Evolutionary conservation across 257 asterid species (phyloP), one percentile per base, ranked within the genome.

Genomic region (Primulina huaijiensis): DNA sequence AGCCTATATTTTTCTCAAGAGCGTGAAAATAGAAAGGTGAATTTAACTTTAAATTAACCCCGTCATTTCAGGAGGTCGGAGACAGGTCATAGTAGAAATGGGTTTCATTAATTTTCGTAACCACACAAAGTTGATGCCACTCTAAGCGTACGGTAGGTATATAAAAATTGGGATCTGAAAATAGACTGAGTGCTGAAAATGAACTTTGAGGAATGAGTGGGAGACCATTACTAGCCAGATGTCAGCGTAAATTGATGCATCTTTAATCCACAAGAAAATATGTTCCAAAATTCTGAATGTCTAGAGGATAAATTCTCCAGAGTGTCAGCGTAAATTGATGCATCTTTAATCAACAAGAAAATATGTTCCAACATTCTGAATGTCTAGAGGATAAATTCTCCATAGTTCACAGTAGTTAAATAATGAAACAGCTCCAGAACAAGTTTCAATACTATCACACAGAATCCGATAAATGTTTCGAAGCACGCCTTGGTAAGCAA

Each of bases 371-470:
- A 35, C 20, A 20, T 50, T 58, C 10, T 23, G 64, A 43, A 40
- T 43, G 19, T 70, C 63, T 7, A 0, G 3, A 6, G 60, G 30
- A 58, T 72, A 74, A 43, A 7, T 38, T 72, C 30, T 11, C 33
- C 27, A 66, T 56, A 60, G 69, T 23, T 60, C 33, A 16, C 23
- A 38, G 63, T 40, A 33, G 62, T 35, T 50, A 60, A 60, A 6
- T 65, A 70, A 12, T 37, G 37, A 60, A 70, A 61, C 23, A 70
- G 59, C 68, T 64, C 67, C 38, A 0, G 23, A 30, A 7, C 65
- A 38, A 29, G 25, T 17, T 30, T 25, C 34, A 16, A 14, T 11
- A 58, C 7, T 40, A 58, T 58, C 14, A 29, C 57, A 50, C 2
- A 5, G 57, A 6, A 50, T 14, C 3, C 5, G 8, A 50, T 50